These are phyloP conservation scores for Phytophthora tubulina DNA, from an alignment of 352 stramenopile genomes.

Conservation along the genomic window DNA sequence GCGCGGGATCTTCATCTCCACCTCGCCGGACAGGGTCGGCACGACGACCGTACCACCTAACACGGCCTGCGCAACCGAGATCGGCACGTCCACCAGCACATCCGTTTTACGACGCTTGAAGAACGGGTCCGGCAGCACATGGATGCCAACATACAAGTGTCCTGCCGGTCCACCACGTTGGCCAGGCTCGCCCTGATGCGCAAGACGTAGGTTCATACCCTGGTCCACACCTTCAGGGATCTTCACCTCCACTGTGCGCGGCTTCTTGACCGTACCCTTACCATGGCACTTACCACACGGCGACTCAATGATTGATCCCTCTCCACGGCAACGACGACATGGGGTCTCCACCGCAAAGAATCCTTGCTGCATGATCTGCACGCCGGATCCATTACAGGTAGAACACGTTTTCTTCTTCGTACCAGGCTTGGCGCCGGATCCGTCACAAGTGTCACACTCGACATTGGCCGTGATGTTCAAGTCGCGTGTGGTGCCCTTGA, in stretches of 20 bases:
- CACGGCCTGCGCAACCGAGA: conserved; percentile 94
- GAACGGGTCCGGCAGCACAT: conserved; percentile 95
- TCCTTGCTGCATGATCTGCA: conserved; percentile 89
- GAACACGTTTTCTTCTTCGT: conserved; percentile 85
- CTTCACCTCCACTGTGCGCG: conserved; percentile 93
- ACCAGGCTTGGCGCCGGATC: conserved; percentile 84
- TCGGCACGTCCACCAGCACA: conserved; percentile 95
- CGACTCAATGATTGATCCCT: conserved; percentile 87
- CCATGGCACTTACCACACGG: conserved; percentile 84
- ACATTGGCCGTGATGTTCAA: conserved; percentile 85
- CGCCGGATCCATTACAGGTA: conserved; percentile 84
- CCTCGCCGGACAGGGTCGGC: conserved; percentile 96
- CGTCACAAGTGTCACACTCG: conserved; percentile 81
- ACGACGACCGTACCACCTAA: conserved; percentile 96
- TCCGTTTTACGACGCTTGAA: conserved; percentile 96
- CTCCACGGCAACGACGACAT: conserved; percentile 84
- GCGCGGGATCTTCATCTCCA: conserved; percentile 97
- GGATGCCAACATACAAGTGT: conserved; percentile 95
- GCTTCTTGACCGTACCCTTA: conserved; percentile 90
- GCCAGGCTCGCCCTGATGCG: conserved; percentile 92
- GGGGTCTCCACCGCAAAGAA: conserved; percentile 92
- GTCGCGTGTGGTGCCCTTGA: conserved; percentile 93
- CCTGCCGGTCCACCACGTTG: conserved; percentile 88
- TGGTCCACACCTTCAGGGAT: conserved; percentile 96
- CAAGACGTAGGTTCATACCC: conserved; percentile 96